phyloP scores from a whole-genome alignment of 208 protist genomes.

The Phytomonas francai region DNA sequence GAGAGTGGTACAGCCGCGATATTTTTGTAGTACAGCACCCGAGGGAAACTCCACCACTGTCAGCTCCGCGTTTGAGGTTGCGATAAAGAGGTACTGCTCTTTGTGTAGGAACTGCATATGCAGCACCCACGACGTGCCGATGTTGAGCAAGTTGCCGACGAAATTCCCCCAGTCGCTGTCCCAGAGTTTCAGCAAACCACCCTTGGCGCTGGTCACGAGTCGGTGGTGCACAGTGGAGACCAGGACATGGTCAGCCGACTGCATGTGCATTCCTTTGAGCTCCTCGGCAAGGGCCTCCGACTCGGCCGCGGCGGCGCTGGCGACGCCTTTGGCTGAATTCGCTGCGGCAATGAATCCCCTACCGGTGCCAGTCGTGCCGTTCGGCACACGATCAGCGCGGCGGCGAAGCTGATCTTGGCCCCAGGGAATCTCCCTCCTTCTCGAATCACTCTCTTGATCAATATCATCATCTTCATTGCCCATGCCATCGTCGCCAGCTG shows the following conservation, averaged over 20 bases:
- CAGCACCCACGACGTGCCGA: constrained; percentile 66
- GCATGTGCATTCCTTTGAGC: constrained; percentile 42
- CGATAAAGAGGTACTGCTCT: constrained; percentile 69
- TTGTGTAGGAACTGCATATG: constrained; percentile 59
- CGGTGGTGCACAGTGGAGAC: constrained; percentile 21
- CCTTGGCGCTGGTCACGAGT: constrained; percentile 67
- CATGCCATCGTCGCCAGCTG: constrained; percentile 4
- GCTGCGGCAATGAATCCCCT: constrained; percentile 10
- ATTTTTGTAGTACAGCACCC: constrained; percentile 61
- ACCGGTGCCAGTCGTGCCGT: not conserved
- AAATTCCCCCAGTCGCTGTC: constrained; percentile 44
- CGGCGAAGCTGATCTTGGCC: not conserved
- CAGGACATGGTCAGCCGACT: constrained; percentile 58
- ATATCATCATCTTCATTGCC: constrained; percentile 20
- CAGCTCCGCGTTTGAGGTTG: constrained; percentile 70
- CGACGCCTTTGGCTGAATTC: not conserved
- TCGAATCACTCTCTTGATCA: constrained; percentile 14
- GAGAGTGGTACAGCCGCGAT: constrained; percentile 58
- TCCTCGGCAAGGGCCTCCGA: constrained; percentile 24
- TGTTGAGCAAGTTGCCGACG: constrained; percentile 53
- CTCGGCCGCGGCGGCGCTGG: constrained; percentile 18
- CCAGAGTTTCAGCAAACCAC: constrained; percentile 79
- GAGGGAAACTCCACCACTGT: constrained; percentile 70
- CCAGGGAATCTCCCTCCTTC: not conserved
- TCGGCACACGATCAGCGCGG: not conserved